Evolutionary conservation across 345 rosid genomes (phyloP), one percentile per base, ranked within the genome.

Genomic region (Psidium guajava): DNA sequence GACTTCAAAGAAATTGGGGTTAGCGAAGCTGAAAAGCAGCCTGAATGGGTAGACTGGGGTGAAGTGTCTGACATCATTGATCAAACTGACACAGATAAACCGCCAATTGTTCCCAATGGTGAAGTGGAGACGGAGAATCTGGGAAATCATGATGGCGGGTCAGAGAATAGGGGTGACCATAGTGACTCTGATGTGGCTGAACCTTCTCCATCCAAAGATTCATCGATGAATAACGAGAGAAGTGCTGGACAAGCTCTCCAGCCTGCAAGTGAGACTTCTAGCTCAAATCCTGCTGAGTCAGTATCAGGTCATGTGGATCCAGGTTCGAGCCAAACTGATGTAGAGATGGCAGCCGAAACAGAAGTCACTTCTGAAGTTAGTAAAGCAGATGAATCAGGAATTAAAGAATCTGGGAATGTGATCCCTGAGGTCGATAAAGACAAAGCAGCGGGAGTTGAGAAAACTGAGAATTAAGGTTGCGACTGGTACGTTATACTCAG

Each of bases 21-120:
- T 12, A 83, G 85, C 82, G 77, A 86, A 84, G 86, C 89, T 86
- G 98, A 92, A 74, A 91, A 92, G 82, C 90, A 93, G 55, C 91
- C 94, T 40, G 92, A 85, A 22, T 94, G 96, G 98, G 98, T 95
- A 73, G 98, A 95, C 84, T 95, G 98, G 99, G 91, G 94, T 86
- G 96, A 94, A 88, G 93, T 90, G 59, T 90, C 92, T 2, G 94
- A 94, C 89, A 83, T 90, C 81, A 83, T 83, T 82, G 89, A 90
- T 54, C 91, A 92, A 85, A 83, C 91, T 22, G 87, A 84, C 59
- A 64, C 91, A 40, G 90, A 87, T 56, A 91, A 90, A 85, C 83
- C 90, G 84, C 82, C 87, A 53, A 58, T 54, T 81, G 27, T 89
- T 58, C 86, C 91, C 52, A 93, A 91, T 83, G 92, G 92, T 54